These are phyloP conservation scores for Cyclotella sp. DNA, from an alignment of 108 stramenopile genomes.

Conservation along the genomic window DNA sequence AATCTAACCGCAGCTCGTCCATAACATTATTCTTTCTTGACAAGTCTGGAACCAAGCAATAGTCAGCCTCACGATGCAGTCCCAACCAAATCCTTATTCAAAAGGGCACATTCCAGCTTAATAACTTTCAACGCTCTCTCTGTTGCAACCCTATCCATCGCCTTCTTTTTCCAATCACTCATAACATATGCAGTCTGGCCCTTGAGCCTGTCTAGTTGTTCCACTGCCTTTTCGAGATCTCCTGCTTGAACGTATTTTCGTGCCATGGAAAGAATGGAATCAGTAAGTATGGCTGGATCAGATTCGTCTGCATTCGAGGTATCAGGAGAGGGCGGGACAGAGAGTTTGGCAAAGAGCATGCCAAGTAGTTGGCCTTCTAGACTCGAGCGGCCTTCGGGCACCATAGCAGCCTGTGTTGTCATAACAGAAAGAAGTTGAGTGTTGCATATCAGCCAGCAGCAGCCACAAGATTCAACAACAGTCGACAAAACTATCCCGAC, in stretches of 20 bases:
- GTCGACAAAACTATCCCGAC: not conserved
- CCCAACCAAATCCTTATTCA: slow-evolving; percentile 71
- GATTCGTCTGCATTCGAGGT: slow-evolving; percentile 60
- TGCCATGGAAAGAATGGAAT: slow-evolving; percentile 73
- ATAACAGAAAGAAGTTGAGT: not conserved
- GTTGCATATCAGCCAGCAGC: not conserved
- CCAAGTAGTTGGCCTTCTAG: slow-evolving; percentile 81
- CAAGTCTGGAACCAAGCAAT: not conserved
- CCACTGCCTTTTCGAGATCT: slow-evolving; percentile 77
- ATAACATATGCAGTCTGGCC: slow-evolving; percentile 81
- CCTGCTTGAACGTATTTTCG: slow-evolving; percentile 74
- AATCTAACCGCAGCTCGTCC: no score
- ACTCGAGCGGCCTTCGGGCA: slow-evolving; percentile 72
- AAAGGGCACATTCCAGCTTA: slow-evolving; percentile 81
- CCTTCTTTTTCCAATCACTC: slow-evolving; percentile 75
- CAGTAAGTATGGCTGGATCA: slow-evolving; percentile 59
- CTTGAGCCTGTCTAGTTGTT: slow-evolving; percentile 64
- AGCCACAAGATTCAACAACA: not conserved
- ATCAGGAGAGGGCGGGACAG: slow-evolving; percentile 71
- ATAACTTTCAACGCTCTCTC: slow-evolving; percentile 85
- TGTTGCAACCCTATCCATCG: slow-evolving; percentile 72
- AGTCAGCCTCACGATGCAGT: not conserved
- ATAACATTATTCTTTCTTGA: not conserved
- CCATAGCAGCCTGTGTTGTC: slow-evolving; percentile 58
- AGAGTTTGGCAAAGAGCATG: slow-evolving; percentile 73